phyloP scores from a whole-genome alignment of 306 rosid species.

The Argentina anserina region DNA sequence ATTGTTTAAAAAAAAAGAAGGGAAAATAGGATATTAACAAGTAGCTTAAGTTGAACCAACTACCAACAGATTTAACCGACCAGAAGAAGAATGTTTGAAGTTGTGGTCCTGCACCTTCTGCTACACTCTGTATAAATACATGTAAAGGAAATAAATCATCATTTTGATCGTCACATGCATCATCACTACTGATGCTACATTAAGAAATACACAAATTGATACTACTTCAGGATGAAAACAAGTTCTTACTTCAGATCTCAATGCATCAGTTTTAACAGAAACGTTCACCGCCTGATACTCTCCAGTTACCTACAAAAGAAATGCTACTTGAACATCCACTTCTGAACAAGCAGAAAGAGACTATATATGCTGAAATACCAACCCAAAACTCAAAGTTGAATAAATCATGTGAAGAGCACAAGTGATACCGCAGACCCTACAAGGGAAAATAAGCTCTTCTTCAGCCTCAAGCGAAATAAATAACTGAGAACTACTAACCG shows the following conservation, averaged over 20 bases:
- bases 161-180: not conserved
- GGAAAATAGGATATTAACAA: slow-evolving; percentile 22
- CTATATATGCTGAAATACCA: slow-evolving; percentile 34
- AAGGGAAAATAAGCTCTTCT: slow-evolving; percentile 11
- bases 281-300: slow-evolving; percentile 96
- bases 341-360: slow-evolving; percentile 30
- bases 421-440: slow-evolving; percentile 96
- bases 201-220: not conserved
- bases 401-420: slow-evolving; percentile 84
- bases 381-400: slow-evolving; percentile 99
- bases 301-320: slow-evolving; percentile 75
- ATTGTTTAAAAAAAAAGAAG: slow-evolving; percentile 17
- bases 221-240: slow-evolving; percentile 13
- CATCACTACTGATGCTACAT: not conserved
- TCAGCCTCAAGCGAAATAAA: slow-evolving; percentile 11
- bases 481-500: not conserved
- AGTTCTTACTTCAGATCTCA: slow-evolving; percentile 63
- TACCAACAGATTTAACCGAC: slow-evolving; percentile 55
- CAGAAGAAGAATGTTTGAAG: slow-evolving; percentile 78
- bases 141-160: not conserved
- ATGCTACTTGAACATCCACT: slow-evolving; percentile 30
- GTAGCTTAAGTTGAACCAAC: slow-evolving; percentile 38
- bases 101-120: slow-evolving; percentile 70
- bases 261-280: slow-evolving; percentile 68
- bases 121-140: slow-evolving; percentile 54